phyloP scores from a whole-genome alignment of 441 rosid genomes.

The Monsonia emarginata region DNA sequence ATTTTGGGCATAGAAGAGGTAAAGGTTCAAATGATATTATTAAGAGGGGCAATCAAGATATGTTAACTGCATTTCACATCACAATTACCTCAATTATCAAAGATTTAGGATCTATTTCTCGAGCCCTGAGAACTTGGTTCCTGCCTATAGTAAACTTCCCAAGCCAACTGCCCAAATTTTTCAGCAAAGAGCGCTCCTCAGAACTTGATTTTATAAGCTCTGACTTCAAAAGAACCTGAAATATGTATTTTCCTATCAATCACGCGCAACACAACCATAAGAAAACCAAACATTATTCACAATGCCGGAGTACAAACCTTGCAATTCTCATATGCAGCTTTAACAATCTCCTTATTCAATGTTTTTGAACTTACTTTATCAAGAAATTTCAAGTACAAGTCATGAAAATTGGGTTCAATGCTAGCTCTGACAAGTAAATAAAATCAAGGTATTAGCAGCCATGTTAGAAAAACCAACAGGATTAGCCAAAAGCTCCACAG shows the following conservation, averaged over 20 bases:
- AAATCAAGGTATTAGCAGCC: neutral
- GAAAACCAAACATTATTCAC: neutral
- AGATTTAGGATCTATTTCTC: slow-evolving; percentile 95
- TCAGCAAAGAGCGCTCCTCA: slow-evolving; percentile 90
- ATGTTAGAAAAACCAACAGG: neutral
- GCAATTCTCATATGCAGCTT: slow-evolving; percentile 94
- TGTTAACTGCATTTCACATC: neutral
- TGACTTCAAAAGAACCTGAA: slow-evolving; percentile 90
- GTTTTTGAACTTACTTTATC: slow-evolving; percentile 82
- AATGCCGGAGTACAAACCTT: slow-evolving; percentile 42
- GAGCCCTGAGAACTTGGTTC: slow-evolving; percentile 83
- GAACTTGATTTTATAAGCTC: slow-evolving; percentile 98
- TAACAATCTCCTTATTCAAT: slow-evolving; percentile 77
- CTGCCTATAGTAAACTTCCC: slow-evolving; percentile 97
- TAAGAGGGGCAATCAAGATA: slow-evolving; percentile 2
- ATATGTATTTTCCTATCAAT: slow-evolving; percentile 7
- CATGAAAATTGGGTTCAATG: slow-evolving; percentile 98
- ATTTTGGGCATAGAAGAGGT: neutral
- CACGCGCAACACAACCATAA: neutral
- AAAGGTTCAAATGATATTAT: neutral
- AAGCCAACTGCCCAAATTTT: slow-evolving; percentile 99
- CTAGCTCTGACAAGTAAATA: slow-evolving; percentile 61
- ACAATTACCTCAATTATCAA: slow-evolving; percentile 80
- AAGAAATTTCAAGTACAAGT: slow-evolving; percentile 85
- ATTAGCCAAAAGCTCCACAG: neutral